Evolutionary conservation across 2,329 filamentous ascomycete genomes (phyloP).

Genomic region (Pyrenochaeta sp.): DNA sequence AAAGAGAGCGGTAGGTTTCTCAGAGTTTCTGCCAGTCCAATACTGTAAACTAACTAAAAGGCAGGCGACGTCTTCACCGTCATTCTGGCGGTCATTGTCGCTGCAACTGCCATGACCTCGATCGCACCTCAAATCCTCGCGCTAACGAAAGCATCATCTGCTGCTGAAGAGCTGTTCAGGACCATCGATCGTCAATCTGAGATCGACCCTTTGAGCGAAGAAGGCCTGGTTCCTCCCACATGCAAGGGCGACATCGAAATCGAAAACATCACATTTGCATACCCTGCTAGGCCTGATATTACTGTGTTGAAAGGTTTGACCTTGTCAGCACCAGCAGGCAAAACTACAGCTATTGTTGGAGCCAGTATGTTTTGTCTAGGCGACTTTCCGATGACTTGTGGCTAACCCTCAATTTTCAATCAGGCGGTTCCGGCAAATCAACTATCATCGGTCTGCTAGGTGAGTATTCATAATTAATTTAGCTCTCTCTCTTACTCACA

Average conservation of each 20-base stretch:
- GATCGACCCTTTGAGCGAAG: conserved; percentile 63
- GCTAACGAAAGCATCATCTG: conserved; percentile 42
- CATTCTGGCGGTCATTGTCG: conserved; percentile 45
- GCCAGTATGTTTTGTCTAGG: too few relatives aligned
- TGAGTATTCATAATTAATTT: conserved; percentile 3
- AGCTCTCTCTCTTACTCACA: conserved; percentile 55
- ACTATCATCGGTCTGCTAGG: conserved; percentile 80
- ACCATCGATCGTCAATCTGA: conserved; percentile 83
- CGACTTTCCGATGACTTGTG: too few relatives aligned
- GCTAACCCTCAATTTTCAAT: too few relatives aligned
- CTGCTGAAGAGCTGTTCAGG: conserved; percentile 42
- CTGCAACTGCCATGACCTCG: conserved; percentile 77
- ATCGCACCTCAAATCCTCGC: conserved; percentile 91
- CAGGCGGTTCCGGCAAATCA: conserved; percentile 93
- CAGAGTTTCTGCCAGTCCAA: conserved; percentile 5
- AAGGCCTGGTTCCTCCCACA: conserved; percentile 26
- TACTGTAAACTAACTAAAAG: not conserved
- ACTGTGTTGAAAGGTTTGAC: conserved; percentile 83
- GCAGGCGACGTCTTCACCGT: conserved; percentile 33
- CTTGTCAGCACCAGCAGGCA: conserved; percentile 82
- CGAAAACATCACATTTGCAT: conserved; percentile 84
- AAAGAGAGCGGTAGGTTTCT: conserved; percentile 46
- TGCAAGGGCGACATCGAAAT: conserved; percentile 70
- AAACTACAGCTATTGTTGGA: conserved; percentile 91
- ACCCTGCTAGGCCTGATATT: conserved; percentile 90